Evolutionary conservation across 1,284 basidiomycete species (phyloP).

Genomic region (Leccinum insigne): DNA sequence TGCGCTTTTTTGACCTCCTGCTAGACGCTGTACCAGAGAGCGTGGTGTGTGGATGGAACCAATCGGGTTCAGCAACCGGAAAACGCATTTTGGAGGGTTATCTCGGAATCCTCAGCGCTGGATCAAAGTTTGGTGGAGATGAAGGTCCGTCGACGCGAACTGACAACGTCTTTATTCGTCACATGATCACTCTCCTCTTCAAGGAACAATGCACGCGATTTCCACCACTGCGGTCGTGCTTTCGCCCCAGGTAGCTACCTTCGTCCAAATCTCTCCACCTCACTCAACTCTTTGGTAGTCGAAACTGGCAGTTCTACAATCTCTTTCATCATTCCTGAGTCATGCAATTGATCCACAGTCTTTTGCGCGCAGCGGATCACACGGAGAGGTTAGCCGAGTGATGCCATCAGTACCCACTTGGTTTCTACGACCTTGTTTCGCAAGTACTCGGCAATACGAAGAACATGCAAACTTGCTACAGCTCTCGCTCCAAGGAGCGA

Average conservation of each 20-base stretch:
- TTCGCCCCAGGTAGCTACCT: slow-evolving; percentile 54
- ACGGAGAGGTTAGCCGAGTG: slow-evolving; percentile 11
- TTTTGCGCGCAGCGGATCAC: slow-evolving; percentile 10
- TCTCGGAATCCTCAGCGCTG: slow-evolving; percentile 68
- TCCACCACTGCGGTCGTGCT: slow-evolving; percentile 65
- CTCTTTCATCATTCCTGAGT: slow-evolving; percentile 59
- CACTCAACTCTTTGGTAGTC: slow-evolving; percentile 45
- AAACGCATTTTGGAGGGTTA: slow-evolving; percentile 73
- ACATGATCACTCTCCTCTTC: slow-evolving; percentile 3
- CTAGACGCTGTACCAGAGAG: slow-evolving; percentile 71
- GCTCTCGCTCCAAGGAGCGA: slow-evolving; percentile 12
- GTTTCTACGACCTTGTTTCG: slow-evolving; percentile 56
- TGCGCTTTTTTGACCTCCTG: slow-evolving; percentile 80
- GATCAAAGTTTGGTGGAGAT: slow-evolving; percentile 59
- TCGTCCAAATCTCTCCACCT: slow-evolving; percentile 5
- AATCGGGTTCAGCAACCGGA: slow-evolving; percentile 50
- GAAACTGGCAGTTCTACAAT: slow-evolving; percentile 58
- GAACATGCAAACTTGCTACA: slow-evolving; percentile 46
- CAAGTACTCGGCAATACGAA: slow-evolving; percentile 44
- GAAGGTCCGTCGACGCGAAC: slow-evolving; percentile 41
- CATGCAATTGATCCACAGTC: slow-evolving; percentile 36
- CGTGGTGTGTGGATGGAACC: slow-evolving; percentile 71
- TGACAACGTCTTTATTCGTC: background rate
- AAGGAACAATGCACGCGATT: slow-evolving; percentile 53
- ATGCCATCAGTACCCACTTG: slow-evolving; percentile 40